phyloP scores from a whole-genome alignment of 2,329 filamentous ascomycete species.

The Penicillium sp. region DNA sequence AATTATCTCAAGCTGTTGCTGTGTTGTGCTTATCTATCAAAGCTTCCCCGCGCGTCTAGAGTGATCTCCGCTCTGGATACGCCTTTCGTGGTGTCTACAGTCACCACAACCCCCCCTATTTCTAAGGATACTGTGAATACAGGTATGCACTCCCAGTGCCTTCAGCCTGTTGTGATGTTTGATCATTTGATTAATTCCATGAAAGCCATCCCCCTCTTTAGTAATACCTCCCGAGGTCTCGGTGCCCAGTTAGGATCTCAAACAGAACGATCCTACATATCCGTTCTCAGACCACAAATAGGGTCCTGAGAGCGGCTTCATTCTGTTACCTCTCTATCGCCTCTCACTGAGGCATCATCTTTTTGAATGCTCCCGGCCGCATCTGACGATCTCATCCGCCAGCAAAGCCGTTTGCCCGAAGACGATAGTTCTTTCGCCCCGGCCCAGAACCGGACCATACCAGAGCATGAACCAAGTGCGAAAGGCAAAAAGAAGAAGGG shows the following conservation, averaged over 20 bases:
- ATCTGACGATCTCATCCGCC: constrained; percentile 41
- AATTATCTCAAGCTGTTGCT: constrained; percentile 24
- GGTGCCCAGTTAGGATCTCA: not conserved
- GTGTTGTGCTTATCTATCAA: constrained; percentile 27
- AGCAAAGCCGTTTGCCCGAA: constrained; percentile 38
- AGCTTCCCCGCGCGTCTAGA: constrained; percentile 32
- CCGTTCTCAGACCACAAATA: constrained; percentile 37
- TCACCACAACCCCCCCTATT: not conserved
- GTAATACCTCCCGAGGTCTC: constrained; percentile 10
- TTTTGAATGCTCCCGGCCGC: constrained; percentile 46
- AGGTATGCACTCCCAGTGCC: constrained; percentile 7
- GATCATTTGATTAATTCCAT: constrained; percentile 4
- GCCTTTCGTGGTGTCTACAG: constrained; percentile 6
- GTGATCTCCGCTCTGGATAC: constrained; percentile 30
- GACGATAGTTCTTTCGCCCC: constrained; percentile 31
- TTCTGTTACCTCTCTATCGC: constrained; percentile 20
- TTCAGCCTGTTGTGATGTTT: not conserved
- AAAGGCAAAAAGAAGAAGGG: constrained; percentile 44
- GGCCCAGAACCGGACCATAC: constrained; percentile 27
- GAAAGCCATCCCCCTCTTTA: constrained; percentile 10
- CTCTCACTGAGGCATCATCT: constrained; percentile 34
- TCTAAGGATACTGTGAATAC: not conserved
- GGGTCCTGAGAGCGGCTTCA: constrained; percentile 35
- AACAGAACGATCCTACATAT: constrained; percentile 6
- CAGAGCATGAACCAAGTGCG: constrained; percentile 36